A percentile compares a stretch with the other conserved stretches of the same genome.
Evolutionary conservation across 2,329 filamentous ascomycete genomes (phyloP).

Genomic region (Lasiodiplodia sp.): DNA sequence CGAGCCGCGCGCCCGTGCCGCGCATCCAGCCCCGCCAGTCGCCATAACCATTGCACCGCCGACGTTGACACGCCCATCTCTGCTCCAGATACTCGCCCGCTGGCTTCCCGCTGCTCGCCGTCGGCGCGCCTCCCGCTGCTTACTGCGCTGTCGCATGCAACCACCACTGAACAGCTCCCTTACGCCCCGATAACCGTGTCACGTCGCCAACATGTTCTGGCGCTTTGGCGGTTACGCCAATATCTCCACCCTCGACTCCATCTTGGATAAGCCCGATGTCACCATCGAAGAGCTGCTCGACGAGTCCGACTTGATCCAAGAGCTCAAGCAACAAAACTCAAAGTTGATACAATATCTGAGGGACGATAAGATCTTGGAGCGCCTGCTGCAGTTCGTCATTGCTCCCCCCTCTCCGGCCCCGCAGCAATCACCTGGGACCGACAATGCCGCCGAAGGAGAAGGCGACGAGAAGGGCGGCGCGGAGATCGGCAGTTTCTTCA

Average conservation of each 20-base stretch:
- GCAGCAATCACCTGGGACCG: constrained; percentile 40
- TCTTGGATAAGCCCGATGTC: constrained; percentile 94
- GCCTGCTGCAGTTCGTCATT: constrained; percentile 88
- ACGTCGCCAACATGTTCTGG: constrained; percentile 87
- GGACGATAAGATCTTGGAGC: constrained; percentile 83
- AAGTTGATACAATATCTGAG: constrained; percentile 96
- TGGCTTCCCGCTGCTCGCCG: not conserved
- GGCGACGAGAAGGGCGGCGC: constrained; percentile 52
- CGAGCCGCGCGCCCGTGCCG: constrained; percentile 3
- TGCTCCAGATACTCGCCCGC: not conserved
- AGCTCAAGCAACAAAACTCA: constrained; percentile 97
- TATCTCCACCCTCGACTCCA: constrained; percentile 93
- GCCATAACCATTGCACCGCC: not conserved
- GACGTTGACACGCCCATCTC: not conserved
- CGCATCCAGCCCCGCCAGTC: constrained; percentile 18
- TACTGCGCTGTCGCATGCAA: constrained; percentile 26
- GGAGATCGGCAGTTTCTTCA: constrained; percentile 53
- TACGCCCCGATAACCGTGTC: constrained; percentile 14
- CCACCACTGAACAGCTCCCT: constrained; percentile 9
- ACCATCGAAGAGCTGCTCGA: constrained; percentile 95
- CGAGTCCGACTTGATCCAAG: constrained; percentile 94
- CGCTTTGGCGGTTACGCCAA: constrained; percentile 98
- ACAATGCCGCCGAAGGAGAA: constrained; percentile 47
- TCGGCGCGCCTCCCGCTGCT: not conserved
- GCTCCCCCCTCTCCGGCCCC: constrained; percentile 66